A percentile compares a stretch with the other conserved stretches of the same genome.
Conservation (phyloP, 192 early-diverging fungal species). For the Backusella sp. region DNA sequence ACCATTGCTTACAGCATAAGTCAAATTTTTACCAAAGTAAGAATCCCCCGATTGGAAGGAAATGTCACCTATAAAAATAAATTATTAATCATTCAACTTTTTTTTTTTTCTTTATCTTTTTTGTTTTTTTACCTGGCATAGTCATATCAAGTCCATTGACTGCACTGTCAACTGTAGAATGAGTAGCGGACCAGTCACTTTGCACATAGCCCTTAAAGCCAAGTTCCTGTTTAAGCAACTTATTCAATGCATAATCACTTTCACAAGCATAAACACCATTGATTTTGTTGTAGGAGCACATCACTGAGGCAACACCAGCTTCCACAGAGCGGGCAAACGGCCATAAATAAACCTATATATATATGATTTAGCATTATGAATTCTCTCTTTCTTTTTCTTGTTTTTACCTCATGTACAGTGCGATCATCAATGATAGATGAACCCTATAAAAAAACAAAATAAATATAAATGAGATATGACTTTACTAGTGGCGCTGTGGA, state of each 20-base stretch:
- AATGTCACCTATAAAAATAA: constrained; percentile 22
- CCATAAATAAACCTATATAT: constrained; percentile 31
- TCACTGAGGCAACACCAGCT: constrained; percentile 59
- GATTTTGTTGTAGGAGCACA: constrained; percentile 66
- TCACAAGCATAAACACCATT: constrained; percentile 58
- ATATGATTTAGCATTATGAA: no score
- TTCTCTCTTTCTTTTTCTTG: constrained; percentile 18
- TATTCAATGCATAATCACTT: constrained; percentile 43
- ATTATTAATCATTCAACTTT: constrained; percentile 32
- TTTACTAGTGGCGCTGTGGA: not conserved
- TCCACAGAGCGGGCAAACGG: constrained; percentile 57
- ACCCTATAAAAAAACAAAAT: not conserved
- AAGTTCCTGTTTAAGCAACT: constrained; percentile 51
- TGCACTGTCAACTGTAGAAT: constrained; percentile 35
- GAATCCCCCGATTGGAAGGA: constrained; percentile 22
- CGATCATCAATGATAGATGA: constrained; percentile 49
- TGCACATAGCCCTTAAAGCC: constrained; percentile 59
- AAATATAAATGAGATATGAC: not conserved
- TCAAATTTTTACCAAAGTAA: constrained; percentile 28
- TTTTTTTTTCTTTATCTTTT: not conserved
- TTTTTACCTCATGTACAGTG: constrained; percentile 43
- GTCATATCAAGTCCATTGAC: constrained; percentile 39
- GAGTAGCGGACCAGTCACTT: constrained; percentile 58
- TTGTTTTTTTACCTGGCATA: constrained; percentile 34
- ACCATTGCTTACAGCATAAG: constrained; percentile 9